Evolutionary conservation across 2,329 filamentous ascomycete species (phyloP).

Genomic region (Coniochaeta sp.): DNA sequence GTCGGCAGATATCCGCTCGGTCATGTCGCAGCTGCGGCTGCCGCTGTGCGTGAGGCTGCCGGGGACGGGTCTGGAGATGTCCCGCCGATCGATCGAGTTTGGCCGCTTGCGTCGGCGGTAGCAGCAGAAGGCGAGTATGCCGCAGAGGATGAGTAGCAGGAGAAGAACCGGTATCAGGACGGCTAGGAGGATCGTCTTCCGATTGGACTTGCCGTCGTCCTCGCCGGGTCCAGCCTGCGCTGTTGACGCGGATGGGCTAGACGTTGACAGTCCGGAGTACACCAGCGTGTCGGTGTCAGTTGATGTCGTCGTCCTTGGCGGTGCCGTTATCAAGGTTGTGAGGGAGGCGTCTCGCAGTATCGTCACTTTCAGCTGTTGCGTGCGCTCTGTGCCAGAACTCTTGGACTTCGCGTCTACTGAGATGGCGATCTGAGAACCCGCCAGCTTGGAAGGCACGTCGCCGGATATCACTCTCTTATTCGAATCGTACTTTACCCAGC

Average conservation of each 20-base stretch:
- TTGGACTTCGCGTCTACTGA: conserved; percentile 23
- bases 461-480: conserved; percentile 29
- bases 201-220: conserved; percentile 10
- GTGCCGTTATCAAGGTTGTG: conserved; percentile 1
- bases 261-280: not conserved
- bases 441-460: conserved; percentile 26
- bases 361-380: conserved; percentile 27
- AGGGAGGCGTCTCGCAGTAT: conserved; percentile 20
- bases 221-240: conserved; percentile 5
- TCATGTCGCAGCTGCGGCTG: not conserved
- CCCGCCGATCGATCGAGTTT: not conserved
- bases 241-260: conserved; percentile 8
- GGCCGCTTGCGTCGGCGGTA: conserved; percentile 12
- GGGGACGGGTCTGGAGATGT: not conserved
- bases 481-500: conserved; percentile 35
- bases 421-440: conserved; percentile 15
- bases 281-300: not conserved
- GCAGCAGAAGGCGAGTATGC: conserved; percentile 21
- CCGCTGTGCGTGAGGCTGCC: not conserved
- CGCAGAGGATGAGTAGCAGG: conserved; percentile 23
- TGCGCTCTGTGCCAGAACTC: conserved; percentile 24
- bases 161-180: conserved; percentile 35
- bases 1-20: not conserved
- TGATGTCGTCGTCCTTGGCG: not conserved
- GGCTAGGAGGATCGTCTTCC: conserved; percentile 30